These are phyloP conservation scores for Pedinophyceae sp. DNA, from an alignment of 139 green algal species.

Conservation along the genomic window DNA sequence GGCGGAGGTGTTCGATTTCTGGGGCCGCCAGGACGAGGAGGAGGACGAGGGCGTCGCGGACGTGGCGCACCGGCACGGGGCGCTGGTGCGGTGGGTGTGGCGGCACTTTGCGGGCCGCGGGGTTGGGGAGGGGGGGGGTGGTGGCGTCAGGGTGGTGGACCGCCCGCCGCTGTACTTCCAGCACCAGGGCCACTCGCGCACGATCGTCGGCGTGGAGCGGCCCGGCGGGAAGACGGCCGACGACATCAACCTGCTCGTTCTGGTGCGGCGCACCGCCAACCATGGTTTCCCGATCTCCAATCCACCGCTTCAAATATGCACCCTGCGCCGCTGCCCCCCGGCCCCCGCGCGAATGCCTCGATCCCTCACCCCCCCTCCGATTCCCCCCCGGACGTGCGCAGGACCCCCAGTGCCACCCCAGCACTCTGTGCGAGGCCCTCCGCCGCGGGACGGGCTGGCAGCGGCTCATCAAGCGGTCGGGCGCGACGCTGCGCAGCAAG, in stretches of 20 bases:
- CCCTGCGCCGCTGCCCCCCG: not conserved
- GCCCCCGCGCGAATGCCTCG: not conserved
- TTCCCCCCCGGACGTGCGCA: too few relatives aligned
- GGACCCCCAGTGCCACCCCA: too few relatives aligned
- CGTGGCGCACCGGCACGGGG: slow-evolving; percentile 1
- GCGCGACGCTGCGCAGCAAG: not conserved
- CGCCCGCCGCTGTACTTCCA: slow-evolving; percentile 49
- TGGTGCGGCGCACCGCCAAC: slow-evolving; percentile 8
- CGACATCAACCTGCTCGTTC: slow-evolving; percentile 13
- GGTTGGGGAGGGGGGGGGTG: not conserved
- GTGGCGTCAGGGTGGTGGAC: not conserved
- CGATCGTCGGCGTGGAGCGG: slow-evolving; percentile 47
- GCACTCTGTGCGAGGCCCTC: not conserved
- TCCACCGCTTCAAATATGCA: not conserved
- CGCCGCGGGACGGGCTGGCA: not conserved
- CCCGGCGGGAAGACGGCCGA: not conserved
- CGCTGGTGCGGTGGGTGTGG: slow-evolving; percentile 28
- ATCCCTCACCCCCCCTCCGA: not conserved
- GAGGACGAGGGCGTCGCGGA: not conserved
- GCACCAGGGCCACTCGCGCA: slow-evolving; percentile 47
- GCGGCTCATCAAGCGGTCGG: not conserved
- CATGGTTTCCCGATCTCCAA: not conserved
- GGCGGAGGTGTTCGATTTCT: slow-evolving; percentile 61
- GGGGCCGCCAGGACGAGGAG: not conserved
- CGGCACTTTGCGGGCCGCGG: slow-evolving; percentile 14